These are phyloP conservation scores for Leccinum uliginosum DNA, from an alignment of 768 basidiomycete genomes.

Conservation along the genomic window DNA sequence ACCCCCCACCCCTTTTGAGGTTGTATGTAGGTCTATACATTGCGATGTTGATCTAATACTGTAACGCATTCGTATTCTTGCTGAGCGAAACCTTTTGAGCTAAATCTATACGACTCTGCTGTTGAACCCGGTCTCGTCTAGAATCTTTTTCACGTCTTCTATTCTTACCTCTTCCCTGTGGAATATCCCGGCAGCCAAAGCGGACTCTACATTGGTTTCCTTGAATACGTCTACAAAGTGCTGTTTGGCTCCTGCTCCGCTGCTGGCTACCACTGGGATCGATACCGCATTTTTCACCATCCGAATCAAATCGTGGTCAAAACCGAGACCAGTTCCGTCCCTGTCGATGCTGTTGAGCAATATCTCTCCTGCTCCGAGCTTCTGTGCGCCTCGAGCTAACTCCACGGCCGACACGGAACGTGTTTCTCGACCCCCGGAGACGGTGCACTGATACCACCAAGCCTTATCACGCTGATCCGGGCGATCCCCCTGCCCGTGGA, in stretches of 20 bases:
- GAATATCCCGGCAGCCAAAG: constrained; percentile 95
- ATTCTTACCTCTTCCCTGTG: constrained; percentile 88
- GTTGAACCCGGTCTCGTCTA: constrained; percentile 47
- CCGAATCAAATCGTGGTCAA: constrained; percentile 78
- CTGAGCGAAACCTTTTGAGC: background rate
- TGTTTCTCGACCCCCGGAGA: constrained; percentile 84
- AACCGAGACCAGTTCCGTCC: constrained; percentile 90
- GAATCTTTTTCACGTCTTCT: constrained; percentile 64
- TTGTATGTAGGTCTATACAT: constrained; percentile 33
- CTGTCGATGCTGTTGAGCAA: constrained; percentile 94
- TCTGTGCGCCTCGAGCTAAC: constrained; percentile 87
- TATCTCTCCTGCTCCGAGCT: constrained; percentile 91
- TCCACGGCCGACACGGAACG: constrained; percentile 85
- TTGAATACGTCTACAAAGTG: constrained; percentile 90
- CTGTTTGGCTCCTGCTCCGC: constrained; percentile 77
- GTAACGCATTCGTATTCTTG: constrained; percentile 23
- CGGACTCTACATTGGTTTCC: constrained; percentile 80
- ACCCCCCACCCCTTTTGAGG: constrained; percentile 17
- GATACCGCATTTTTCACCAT: constrained; percentile 72
- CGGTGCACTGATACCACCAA: constrained; percentile 99
- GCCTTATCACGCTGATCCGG: constrained; percentile 62
- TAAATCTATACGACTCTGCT: constrained; percentile 32
- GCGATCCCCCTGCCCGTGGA: constrained; percentile 41
- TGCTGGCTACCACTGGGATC: constrained; percentile 93
- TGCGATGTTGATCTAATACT: constrained; percentile 28